Base-by-base conservation (phyloP, 164 flowering plant species). In the Tinospora cordifolia region DNA sequence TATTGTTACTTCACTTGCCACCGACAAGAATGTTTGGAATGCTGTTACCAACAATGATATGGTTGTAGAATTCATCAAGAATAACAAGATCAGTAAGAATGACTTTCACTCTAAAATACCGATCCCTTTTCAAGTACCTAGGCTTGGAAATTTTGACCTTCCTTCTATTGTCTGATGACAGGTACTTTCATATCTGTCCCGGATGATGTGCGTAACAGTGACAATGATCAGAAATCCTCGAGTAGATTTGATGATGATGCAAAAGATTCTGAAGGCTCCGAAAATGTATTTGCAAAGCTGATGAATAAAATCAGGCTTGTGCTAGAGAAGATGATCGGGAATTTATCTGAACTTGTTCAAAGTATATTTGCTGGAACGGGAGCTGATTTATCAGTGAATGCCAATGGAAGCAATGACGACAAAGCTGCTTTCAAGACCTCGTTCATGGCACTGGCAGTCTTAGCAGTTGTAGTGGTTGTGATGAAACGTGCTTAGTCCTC, bases 1-100 rank as follows among this genome's bases (percentile, higher is more conserved):
- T 75, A 88, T 85, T 74, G 95, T 89, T 67, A 89, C 90, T 78
- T 86, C 97, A 22, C 80, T 91, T 78, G 95, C 87, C 1, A 72
- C 77, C 27, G 95, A 90, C 69, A 77, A 75, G 36, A 87, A 83
- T 70, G 86, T 92, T n/a, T 92, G 93, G 93, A 74, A 84, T 69
- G 95, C 93, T 36, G 88, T 89, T 1, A 39, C 88, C 79, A 65
- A 85, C 60, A 90, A 90, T 74, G 78, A 76, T 49, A 86, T 75
- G 38, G 83, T 89, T 66, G 51, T 66, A 67, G 82, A 83, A 17
- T 88, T 78, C 64, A 54, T 85, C 64, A 78, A 81, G 57, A 74
- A 85, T 8, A 83, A 83, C 4, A 75, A 76, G 30, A 77, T 62
- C 14, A 27, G 90, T 86, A 76, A 84, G 89, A 13, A 66, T 46